Conservation (phyloP, 495 filamentous ascomycete species). For the Pyrenula aspistea region DNA sequence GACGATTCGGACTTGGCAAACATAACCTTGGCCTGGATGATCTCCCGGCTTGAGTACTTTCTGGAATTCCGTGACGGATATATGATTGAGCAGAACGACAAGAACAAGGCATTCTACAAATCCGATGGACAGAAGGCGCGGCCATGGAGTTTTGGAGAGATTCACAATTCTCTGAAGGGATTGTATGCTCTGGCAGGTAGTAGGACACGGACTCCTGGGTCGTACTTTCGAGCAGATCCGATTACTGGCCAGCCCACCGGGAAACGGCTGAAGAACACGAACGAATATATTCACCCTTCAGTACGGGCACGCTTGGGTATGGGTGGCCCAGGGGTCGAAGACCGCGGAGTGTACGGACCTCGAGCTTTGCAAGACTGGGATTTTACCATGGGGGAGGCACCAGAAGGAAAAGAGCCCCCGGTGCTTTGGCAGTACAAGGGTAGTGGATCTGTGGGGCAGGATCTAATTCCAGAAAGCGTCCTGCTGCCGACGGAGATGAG, state of each 20-base stretch:
- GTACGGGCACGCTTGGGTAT: constrained; percentile 38
- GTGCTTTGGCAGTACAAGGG: background rate
- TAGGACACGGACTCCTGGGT: constrained; percentile 41
- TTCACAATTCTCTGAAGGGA: constrained; percentile 31
- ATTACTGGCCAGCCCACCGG: constrained; percentile 26
- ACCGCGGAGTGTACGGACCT: constrained; percentile 38
- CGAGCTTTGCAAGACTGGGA: constrained; percentile 35
- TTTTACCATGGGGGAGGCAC: background rate
- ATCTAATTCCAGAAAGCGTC: background rate
- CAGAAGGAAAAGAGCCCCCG: background rate
- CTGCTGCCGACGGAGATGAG: background rate
- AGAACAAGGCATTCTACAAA: background rate
- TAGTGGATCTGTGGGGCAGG: background rate
- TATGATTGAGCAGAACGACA: background rate
- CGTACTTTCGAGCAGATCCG: constrained; percentile 44
- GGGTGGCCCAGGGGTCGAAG: constrained; percentile 44
- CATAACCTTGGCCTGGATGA: constrained; percentile 37
- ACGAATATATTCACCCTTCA: constrained; percentile 17
- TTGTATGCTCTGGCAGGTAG: constrained; percentile 39
- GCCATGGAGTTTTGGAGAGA: constrained; percentile 47
- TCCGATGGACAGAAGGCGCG: constrained; percentile 9
- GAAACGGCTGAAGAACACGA: constrained; percentile 25
- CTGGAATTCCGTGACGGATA: background rate
- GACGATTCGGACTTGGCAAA: constrained; percentile 23
- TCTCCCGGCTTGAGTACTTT: constrained; percentile 35